Base-by-base conservation (phyloP, 257 asterid genomes). In the Craterostigma plantagineum region DNA sequence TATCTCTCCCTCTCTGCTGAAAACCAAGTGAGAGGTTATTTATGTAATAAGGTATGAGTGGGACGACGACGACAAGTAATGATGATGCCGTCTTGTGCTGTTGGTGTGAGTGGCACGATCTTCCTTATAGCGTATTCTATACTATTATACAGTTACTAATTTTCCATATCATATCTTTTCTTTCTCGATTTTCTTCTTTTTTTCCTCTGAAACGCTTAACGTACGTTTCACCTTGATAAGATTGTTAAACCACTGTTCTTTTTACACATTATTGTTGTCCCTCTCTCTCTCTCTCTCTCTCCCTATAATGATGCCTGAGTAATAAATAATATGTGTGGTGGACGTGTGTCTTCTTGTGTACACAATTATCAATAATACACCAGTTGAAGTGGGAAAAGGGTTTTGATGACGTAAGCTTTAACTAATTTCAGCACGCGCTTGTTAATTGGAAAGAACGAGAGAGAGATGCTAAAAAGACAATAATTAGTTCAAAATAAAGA, bases 351-450 rank as follows among this genome's bases (percentile, higher is more conserved):
- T 34, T 13, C 11, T 2, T 11, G 10, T 2, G 11, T n/a, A 23
- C 9, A 33, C 14, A 33, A 16, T 36, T 44, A 35, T 9, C 14
- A 13, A 48, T 35, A 5, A n/a, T 8, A 5, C 4, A 39, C 13
- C n/a, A 23, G 45, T 7, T 23, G 11, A 10, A 35, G 48, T 63
- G 57, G 50, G 33, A 15, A 42, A 14, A 50, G 62, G 47, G 53
- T 35, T 40, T 48, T 30, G 62, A 35, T 47, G 56, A 59, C 37
- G 57, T 46, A 18, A 35, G 30, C 35, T 17, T 41, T n/a, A 38
- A 42, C 30, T 23, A 23, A 23, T 23, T 35, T 16, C 7, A 39
- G 82, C 79, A 72, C 65, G 80, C 91, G 70, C 61, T 49, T 48
- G 57, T 59, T 48, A 5, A 39, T 7, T 10, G 5, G 16, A 39